These are phyloP conservation scores for Musa balbisiana DNA, from an alignment of 202 grass and related monocot genomes.

Conservation along the genomic window DNA sequence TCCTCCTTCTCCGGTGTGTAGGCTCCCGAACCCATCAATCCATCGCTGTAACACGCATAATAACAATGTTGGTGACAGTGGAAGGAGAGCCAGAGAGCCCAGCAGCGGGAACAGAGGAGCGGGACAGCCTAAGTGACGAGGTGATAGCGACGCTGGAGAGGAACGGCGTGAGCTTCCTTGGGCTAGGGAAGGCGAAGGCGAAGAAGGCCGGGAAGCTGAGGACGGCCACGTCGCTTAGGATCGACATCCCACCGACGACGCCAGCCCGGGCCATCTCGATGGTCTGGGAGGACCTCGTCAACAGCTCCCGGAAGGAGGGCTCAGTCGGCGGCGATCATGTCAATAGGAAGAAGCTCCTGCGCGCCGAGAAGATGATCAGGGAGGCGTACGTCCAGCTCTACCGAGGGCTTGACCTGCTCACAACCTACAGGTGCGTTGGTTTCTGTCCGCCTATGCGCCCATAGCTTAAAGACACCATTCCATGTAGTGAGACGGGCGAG, in stretches of 20 bases:
- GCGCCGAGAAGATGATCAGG: slow-evolving; percentile 89
- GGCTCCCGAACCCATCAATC: slow-evolving; percentile 16
- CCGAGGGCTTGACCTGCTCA: slow-evolving; percentile 65
- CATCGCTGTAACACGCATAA: neutral
- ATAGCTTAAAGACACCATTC: neutral
- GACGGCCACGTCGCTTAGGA: slow-evolving; percentile 41
- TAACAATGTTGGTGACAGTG: slow-evolving; percentile 18
- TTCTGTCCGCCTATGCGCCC: neutral
- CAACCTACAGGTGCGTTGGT: slow-evolving; percentile 54
- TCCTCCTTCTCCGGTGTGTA: slow-evolving; percentile 61
- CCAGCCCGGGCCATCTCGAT: slow-evolving; percentile 47
- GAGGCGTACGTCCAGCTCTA: slow-evolving; percentile 70
- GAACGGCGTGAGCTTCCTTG: slow-evolving; percentile 69
- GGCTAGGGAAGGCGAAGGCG: slow-evolving; percentile 32
- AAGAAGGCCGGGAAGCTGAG: slow-evolving; percentile 45
- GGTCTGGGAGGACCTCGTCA: slow-evolving; percentile 81
- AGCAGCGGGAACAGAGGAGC: slow-evolving; percentile 29
- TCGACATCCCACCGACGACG: slow-evolving; percentile 80
- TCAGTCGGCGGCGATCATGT: slow-evolving; percentile 36
- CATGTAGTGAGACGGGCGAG: neutral
- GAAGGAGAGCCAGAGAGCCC: slow-evolving; percentile 33
- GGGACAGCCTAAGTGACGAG: slow-evolving; percentile 60
- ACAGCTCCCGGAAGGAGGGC: slow-evolving; percentile 65
- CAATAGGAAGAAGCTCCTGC: slow-evolving; percentile 70
- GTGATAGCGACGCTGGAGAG: slow-evolving; percentile 87